Percentiles rank a stretch among this genome's conserved stretches.
Evolutionary conservation across 371 early-diverging fungal genomes (phyloP).

Genomic region (Lichtheimia ramosa): DNA sequence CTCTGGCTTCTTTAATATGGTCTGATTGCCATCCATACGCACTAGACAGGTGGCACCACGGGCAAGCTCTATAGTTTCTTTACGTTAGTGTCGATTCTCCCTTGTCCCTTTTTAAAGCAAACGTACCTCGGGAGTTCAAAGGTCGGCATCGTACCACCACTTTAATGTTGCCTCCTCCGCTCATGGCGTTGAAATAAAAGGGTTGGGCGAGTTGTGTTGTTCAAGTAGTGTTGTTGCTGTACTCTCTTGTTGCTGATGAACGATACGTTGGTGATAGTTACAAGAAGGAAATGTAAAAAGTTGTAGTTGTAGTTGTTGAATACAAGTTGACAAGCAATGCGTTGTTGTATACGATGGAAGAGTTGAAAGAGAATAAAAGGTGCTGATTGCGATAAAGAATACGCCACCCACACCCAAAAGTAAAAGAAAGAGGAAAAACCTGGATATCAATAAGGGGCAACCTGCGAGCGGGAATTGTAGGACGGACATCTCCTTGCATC

Average conservation of each 20-base stretch:
- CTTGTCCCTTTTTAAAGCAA: not conserved
- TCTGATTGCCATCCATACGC: slow-evolving; percentile 73
- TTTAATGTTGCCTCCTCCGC: slow-evolving; percentile 59
- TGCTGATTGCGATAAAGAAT: no score
- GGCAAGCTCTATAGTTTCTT: slow-evolving; percentile 52
- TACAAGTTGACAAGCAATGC: no score
- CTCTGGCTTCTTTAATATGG: slow-evolving; percentile 61
- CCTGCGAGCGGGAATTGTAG: no score
- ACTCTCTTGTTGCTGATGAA: no score
- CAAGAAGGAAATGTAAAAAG: no score
- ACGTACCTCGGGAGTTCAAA: slow-evolving; percentile 66
- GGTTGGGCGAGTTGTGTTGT: not conserved
- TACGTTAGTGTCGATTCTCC: not conserved
- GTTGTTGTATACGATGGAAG: no score
- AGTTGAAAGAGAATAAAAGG: no score
- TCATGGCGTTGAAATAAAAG: not conserved
- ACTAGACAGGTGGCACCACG: slow-evolving; percentile 64
- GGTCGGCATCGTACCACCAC: slow-evolving; percentile 80
- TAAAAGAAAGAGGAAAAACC: no score
- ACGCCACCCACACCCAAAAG: no score
- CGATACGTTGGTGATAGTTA: not conserved
- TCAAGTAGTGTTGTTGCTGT: not conserved
- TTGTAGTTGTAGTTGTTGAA: not conserved
- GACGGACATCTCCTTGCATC: no score
- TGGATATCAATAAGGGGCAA: no score